Evolutionary conservation across 257 asterid genomes (phyloP), one percentile per base, ranked within the genome.

Genomic region (Solanum lycopersicoides): DNA sequence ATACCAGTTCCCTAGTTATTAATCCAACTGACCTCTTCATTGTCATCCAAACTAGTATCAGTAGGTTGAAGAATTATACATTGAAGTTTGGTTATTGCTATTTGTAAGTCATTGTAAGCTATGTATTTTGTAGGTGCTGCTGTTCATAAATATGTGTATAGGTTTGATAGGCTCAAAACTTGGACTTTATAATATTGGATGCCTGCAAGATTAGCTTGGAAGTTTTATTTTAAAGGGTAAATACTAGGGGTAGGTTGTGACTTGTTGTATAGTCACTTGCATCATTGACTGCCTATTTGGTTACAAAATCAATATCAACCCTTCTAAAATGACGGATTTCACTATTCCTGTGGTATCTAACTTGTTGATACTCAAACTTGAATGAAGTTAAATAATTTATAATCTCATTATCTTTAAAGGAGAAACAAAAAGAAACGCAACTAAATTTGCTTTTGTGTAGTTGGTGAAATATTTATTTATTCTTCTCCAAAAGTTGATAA

Each of bases 1-100:
- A 88, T 89, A 91, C 89, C 86, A 87, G 88, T 86, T 89, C 44
- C 75, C 73, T 60, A 32, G 89, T 83, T 89, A 87, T 68, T 87
- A 39, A 53, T 69, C 53, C 68, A 84, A 59, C 15, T 34, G 65
- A 86, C 37, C 28, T 69, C 63, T 12, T 47, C 74, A 84, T 80
- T 25, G 80, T 23, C 76, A 71, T 82, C 53, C 25, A 9, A 21
- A 76, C 56, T 28, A 41, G 32, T 42, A 28, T 76, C 60, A 74
- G 44, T 45, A 79, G 84, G 88, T 45, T 21, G 16, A 76, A 86
- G 47, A 28, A 28, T 25, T 35, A 45, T n/a, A 75, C 6, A 76
- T 21, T 86, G 80, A 34, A 25, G 42, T n/a, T 37, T 59, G 88
- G 16, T 75, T 86, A 14, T 56, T 60, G 65, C 65, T 60, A 82